Conservation (phyloP, 2,329 filamentous ascomycete genomes). For the Tricladium varicosporioides region DNA sequence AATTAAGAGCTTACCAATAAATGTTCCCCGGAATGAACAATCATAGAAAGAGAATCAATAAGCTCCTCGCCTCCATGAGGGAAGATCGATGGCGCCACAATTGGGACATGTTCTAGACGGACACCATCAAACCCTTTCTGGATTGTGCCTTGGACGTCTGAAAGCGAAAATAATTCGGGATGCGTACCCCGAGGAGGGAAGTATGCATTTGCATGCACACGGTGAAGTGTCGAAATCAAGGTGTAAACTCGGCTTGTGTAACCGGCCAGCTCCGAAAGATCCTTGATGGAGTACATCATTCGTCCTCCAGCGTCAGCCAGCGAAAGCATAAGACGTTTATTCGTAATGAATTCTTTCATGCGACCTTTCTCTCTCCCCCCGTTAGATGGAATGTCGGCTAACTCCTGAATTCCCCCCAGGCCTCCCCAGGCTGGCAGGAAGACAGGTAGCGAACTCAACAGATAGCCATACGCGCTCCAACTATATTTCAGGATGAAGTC, state of each 20-base stretch:
- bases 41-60: constrained; percentile 82
- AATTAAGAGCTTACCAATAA: constrained; percentile 55
- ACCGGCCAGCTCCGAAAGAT: constrained; percentile 90
- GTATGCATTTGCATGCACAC: constrained; percentile 90
- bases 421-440: constrained; percentile 95
- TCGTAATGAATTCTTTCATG: constrained; percentile 99
- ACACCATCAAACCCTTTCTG: constrained; percentile 96
- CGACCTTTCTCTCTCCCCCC: constrained; percentile 72
- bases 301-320: constrained; percentile 92
- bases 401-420: constrained; percentile 69
- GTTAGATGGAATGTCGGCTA: constrained; percentile 49
- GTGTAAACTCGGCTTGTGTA: constrained; percentile 97
- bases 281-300: constrained; percentile 99
- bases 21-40: constrained; percentile 88
- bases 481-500: constrained; percentile 98
- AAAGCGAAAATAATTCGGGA: constrained; percentile 81
- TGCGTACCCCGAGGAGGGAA: constrained; percentile 62
- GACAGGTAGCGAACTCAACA: constrained; percentile 87
- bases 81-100: constrained; percentile 85
- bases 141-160: constrained; percentile 88
- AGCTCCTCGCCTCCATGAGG: constrained; percentile 91
- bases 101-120: constrained; percentile 85
- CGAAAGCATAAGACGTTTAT: constrained; percentile 97
- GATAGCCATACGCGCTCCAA: constrained; percentile 96
- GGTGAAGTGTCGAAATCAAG: constrained; percentile 88